Evolutionary conservation across 768 basidiomycete species (phyloP), one percentile per base, ranked within the genome.

Genomic region (Pholiota conissans): DNA sequence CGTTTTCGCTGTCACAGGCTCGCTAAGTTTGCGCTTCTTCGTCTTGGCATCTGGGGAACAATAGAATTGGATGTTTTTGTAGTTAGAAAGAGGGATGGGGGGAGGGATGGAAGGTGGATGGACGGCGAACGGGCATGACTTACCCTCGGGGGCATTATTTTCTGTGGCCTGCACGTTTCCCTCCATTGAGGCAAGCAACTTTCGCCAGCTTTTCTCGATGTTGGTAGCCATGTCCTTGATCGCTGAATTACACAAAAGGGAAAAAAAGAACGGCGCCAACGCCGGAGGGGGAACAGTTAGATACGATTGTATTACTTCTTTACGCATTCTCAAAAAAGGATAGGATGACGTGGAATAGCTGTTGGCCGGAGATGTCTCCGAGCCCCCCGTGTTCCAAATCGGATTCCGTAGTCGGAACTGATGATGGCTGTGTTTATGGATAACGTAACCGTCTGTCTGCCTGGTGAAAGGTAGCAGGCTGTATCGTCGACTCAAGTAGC

Each of bases 211-310:
- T 67, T 84, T 84, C 74, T 91, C 90, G 77, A 93, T 79, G 77
- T 91, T 92, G 70, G 84, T 84, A 66, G 91, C 91, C 89, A 93
- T 91, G 77, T 93, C 91, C 86, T 92, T 90, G 87, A 91, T 84
- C 76, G 91, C 91, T 93, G 80, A 72, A 72, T 70, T 76, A 68
- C 62, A 54, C 62, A 63, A 69, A 64, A 60, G 57, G 52, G 61
- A 52, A 68, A 59, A 66, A 73, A 72, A 74, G 77, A 74, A 50
- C 30, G 49, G 49, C 49, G 29, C 30, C 75, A 73, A 30, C 22
- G 72, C 69, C 49, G n/a, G 10, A 74, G 71, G 65, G 67, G 45
- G 35, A 49, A 52, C 56, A 73, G 88, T 91, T 85, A 91, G 87
- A 89, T 87, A 87, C 80, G 85, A 75, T 69, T 65, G 72, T 64